Evolutionary conservation across 306 rosid species (phyloP).

Genomic region (Mimosa pudica): DNA sequence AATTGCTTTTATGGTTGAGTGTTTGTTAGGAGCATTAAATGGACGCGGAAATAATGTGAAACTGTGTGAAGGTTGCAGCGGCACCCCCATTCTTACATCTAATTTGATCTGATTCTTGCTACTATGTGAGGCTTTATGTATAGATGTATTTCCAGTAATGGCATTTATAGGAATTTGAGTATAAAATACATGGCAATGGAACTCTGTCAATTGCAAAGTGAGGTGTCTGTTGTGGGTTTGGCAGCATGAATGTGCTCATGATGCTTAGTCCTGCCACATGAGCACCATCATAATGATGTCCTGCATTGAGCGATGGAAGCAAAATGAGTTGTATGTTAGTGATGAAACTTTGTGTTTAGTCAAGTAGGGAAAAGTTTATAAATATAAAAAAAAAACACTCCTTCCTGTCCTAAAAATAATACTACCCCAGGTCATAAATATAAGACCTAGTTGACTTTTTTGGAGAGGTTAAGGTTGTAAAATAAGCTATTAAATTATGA

Average conservation of each 20-base stretch:
- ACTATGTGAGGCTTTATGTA: background rate
- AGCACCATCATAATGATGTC: conserved; percentile 7
- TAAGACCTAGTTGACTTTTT: too few relatives aligned
- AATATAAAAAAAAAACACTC: background rate
- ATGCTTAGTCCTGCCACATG: background rate
- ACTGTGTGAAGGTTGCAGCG: conserved; percentile 7
- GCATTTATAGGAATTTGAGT: conserved; percentile 2
- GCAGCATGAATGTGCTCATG: conserved; percentile 12
- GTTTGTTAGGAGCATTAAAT: conserved; percentile 65
- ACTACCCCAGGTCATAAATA: too few relatives aligned
- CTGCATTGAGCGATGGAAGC: background rate
- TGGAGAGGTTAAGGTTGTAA: too few relatives aligned
- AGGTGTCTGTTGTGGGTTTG: background rate
- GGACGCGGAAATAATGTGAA: conserved; percentile 67
- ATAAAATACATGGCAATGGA: background rate
- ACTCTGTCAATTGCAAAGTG: conserved; percentile 1
- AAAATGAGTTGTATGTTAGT: background rate
- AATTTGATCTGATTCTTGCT: background rate
- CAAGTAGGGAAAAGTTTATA: background rate
- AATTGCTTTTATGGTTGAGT: conserved; percentile 50
- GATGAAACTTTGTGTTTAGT: background rate
- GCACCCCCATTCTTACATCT: background rate
- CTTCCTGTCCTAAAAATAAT: too few relatives aligned
- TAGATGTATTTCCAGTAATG: background rate
- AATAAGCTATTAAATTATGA: too few relatives aligned